Conservation (phyloP, 352 stramenopile genomes). For the Globisporangium cystogenes region DNA sequence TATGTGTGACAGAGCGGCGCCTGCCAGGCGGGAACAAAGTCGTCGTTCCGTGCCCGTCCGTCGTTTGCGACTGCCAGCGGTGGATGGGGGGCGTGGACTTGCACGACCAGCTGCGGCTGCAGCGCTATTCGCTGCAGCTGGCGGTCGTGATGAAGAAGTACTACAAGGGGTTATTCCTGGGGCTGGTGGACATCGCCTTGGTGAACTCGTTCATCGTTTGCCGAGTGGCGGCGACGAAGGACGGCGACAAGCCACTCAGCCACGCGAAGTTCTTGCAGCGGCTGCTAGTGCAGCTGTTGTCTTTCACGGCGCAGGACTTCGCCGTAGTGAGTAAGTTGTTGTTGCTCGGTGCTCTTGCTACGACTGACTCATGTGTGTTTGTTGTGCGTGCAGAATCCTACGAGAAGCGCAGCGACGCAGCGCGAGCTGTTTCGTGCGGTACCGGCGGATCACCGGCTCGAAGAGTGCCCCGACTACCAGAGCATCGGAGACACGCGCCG, state of each 20-base stretch:
- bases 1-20: no score
- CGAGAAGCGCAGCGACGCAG: not conserved
- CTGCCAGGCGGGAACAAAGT: no score
- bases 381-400: not conserved
- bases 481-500: not conserved
- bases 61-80: not conserved
- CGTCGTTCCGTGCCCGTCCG: no score
- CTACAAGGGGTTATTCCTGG: no score
- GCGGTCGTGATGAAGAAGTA: no score
- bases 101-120: not conserved
- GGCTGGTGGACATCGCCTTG: not conserved
- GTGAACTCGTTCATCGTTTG: not conserved
- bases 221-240: no score
- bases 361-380: no score
- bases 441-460: not conserved
- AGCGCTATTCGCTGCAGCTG: not conserved
- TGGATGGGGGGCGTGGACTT: not conserved
- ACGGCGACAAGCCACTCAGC: not conserved
- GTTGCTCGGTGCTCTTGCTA: no score
- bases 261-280: not conserved
- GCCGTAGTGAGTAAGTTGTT: not conserved
- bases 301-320: not conserved
- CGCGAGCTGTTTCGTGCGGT: not conserved
- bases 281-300: not conserved
- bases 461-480: not conserved